A percentile compares a stretch with the other conserved stretches of the same genome.
Conservation (phyloP, 805 yeast genomes). For the Zygoascus bituminiphila region DNA sequence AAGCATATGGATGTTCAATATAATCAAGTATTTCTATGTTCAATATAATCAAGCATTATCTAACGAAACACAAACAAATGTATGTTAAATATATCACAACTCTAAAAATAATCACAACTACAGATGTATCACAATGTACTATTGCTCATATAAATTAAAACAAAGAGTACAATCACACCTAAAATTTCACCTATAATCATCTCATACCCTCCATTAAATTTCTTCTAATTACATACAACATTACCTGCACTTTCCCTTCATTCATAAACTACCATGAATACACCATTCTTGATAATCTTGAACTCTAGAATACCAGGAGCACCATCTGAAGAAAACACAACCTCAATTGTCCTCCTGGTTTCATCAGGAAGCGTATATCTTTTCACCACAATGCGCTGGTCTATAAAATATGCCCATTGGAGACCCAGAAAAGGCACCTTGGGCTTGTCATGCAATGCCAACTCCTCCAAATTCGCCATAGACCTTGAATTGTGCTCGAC, state of each 20-base stretch:
- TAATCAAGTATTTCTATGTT: no score
- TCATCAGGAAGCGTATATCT: slow-evolving; percentile 11
- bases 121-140: no score
- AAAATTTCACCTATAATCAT: no score
- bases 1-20: no score
- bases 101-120: no score
- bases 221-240: neutral
- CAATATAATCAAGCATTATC: no score
- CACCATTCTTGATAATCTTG: slow-evolving; percentile 16
- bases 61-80: no score
- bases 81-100: no score
- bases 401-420: slow-evolving; percentile 45
- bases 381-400: slow-evolving; percentile 37
- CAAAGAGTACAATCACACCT: no score
- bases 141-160: no score
- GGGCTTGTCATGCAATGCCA: slow-evolving; percentile 19
- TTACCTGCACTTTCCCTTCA: no score
- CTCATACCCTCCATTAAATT: no score
- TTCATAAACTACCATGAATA: slow-evolving; percentile 3
- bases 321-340: slow-evolving; percentile 36
- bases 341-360: slow-evolving; percentile 29
- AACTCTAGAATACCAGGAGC: slow-evolving; percentile 21
- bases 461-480: neutral
- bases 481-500: neutral
- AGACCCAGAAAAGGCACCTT: slow-evolving; percentile 49